These are phyloP conservation scores for Microdochium bolleyi DNA, from an alignment of 2,329 filamentous ascomycete genomes.

Conservation along the genomic window DNA sequence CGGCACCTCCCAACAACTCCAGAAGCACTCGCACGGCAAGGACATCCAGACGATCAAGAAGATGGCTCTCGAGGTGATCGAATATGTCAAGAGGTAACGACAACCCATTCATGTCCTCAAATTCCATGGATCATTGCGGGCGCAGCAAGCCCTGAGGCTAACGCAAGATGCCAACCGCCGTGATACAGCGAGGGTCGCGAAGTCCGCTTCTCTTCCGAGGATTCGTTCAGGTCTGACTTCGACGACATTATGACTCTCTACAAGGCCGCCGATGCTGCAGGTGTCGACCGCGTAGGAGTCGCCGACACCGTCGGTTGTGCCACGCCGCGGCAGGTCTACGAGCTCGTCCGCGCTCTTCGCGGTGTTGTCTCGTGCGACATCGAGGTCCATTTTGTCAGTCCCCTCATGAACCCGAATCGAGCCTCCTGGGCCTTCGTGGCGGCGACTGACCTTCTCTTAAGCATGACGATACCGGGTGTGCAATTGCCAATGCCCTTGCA, in stretches of 20 bases:
- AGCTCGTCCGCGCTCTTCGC: too few relatives aligned
- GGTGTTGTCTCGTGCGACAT: too few relatives aligned
- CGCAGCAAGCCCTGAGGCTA: not conserved
- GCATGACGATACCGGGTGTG: too few relatives aligned
- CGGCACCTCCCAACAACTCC: not conserved
- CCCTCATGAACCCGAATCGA: not conserved
- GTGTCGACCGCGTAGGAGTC: conserved; percentile 80
- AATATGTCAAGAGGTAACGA: conserved; percentile 88
- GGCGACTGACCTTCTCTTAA: not conserved
- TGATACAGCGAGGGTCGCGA: conserved; percentile 14
- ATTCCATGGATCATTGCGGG: conserved; percentile 65
- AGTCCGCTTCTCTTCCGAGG: conserved; percentile 59
- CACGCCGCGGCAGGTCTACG: conserved; percentile 79
- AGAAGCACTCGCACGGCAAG: not conserved
- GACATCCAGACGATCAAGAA: not conserved
- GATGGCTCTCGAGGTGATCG: conserved; percentile 63
- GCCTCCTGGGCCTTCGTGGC: not conserved
- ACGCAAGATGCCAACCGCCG: conserved; percentile 13
- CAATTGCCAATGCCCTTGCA: too few relatives aligned
- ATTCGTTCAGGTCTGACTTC: conserved; percentile 79
- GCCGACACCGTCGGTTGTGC: conserved; percentile 87
- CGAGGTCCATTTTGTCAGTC: too few relatives aligned
- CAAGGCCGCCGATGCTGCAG: conserved; percentile 77
- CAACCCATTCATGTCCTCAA: too few relatives aligned
- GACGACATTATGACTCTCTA: conserved; percentile 80